Evolutionary conservation across 306 rosid genomes (phyloP).

Genomic region (Gynostemma pentaphyllum): DNA sequence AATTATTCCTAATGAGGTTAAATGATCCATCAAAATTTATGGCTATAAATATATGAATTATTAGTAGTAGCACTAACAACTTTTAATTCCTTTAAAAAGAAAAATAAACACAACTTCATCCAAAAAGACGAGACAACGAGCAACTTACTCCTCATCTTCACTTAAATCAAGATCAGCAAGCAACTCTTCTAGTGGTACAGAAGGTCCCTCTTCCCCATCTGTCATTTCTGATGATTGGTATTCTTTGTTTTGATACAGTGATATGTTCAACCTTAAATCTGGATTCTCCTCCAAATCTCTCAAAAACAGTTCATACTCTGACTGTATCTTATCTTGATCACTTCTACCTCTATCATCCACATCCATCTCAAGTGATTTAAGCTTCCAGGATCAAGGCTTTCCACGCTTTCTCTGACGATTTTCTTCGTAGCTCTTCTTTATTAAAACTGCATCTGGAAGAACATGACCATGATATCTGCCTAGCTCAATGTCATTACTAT

Average conservation of each 20-base stretch:
- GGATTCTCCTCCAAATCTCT: constrained; percentile 61
- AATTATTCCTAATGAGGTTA: background rate
- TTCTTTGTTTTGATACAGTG: constrained; percentile 40
- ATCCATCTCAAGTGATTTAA: constrained; percentile 51
- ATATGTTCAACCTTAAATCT: constrained; percentile 39
- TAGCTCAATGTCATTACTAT: constrained; percentile 41
- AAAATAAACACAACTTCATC: background rate
- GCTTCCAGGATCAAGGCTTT: constrained; percentile 43
- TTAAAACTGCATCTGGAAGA: constrained; percentile 49
- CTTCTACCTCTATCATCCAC: constrained; percentile 34
- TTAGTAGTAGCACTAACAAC: background rate
- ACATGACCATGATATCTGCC: constrained; percentile 42
- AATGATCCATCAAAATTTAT: background rate
- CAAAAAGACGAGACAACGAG: background rate
- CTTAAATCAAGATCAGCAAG: constrained; percentile 52
- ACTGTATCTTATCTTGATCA: constrained; percentile 31
- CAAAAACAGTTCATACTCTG: constrained; percentile 53
- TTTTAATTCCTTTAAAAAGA: background rate
- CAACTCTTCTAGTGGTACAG: constrained; percentile 56
- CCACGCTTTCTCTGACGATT: constrained; percentile 42
- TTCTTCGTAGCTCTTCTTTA: constrained; percentile 71
- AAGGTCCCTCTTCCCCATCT: constrained; percentile 57
- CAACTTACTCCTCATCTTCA: constrained; percentile 31
- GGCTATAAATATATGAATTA: background rate
- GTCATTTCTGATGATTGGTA: constrained; percentile 52